Conservation (phyloP, 2,329 filamentous ascomycete species). For the Trichophyton schoenleinii region DNA sequence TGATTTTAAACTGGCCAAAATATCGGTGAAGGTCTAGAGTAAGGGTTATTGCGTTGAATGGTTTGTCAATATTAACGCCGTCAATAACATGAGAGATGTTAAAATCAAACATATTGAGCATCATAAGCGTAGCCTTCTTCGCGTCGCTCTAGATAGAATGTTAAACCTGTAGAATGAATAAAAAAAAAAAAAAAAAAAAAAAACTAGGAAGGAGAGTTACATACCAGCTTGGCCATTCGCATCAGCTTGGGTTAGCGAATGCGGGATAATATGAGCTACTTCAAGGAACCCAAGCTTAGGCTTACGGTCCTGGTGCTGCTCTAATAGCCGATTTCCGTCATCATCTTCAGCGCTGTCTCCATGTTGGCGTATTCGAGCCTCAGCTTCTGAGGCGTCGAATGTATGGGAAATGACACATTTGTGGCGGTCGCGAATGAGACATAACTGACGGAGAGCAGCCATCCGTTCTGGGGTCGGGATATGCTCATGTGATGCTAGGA, state of each 20-base stretch:
- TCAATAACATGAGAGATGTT: constrained; percentile 27
- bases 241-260: not conserved
- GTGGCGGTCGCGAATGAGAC: constrained; percentile 14
- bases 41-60: constrained; percentile 7
- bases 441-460: constrained; percentile 11
- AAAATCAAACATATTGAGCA: constrained; percentile 33
- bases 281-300: constrained; percentile 3
- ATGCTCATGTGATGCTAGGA: not conserved
- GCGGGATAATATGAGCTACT: constrained; percentile 6
- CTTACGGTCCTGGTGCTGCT: not conserved
- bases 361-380: constrained; percentile 8
- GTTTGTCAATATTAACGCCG: constrained; percentile 24
- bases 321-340: constrained; percentile 10
- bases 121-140: constrained; percentile 23
- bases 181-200: too few species aligned
- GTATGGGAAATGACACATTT: constrained; percentile 14
- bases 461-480: constrained; percentile 10
- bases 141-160: constrained; percentile 13
- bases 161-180: not conserved
- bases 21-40: not conserved
- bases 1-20: constrained; percentile 17
- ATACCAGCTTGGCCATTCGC: not conserved
- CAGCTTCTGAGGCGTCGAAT: constrained; percentile 13
- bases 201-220: not conserved
- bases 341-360: constrained; percentile 11